phyloP scores from a whole-genome alignment of 2,329 filamentous ascomycete genomes.

The Nigrospora osmanthi region DNA sequence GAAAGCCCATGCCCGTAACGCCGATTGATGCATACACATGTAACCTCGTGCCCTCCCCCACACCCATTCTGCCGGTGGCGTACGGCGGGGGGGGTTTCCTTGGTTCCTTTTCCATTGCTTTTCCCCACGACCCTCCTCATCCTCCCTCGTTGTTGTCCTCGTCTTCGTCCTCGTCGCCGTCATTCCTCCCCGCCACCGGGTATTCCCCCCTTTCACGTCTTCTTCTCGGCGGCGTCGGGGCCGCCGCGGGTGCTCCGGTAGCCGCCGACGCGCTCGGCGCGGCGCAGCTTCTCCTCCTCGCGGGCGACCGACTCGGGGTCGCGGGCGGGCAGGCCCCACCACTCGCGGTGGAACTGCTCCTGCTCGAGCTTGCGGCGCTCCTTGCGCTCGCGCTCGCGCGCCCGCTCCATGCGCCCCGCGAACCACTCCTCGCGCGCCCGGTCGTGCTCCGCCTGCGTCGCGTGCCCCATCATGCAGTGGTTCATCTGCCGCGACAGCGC shows the following conservation, averaged over 20 bases:
- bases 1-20: too few relatives aligned
- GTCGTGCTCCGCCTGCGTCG: slow-evolving; percentile 79
- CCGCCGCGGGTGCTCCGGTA: neutral
- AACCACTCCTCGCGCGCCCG: slow-evolving; percentile 93
- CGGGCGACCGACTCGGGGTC: slow-evolving; percentile 40
- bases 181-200: too few relatives aligned
- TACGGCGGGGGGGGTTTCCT: too few relatives aligned
- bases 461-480: slow-evolving; percentile 80
- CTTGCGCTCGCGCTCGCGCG: slow-evolving; percentile 58
- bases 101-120: neutral
- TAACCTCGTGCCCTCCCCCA: too few relatives aligned
- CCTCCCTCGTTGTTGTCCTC: neutral
- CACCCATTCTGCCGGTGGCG: too few relatives aligned
- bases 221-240: neutral
- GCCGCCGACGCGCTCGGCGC: slow-evolving; percentile 48
- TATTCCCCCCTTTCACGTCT: neutral
- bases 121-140: neutral
- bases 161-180: neutral
- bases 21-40: too few relatives aligned
- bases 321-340: slow-evolving; percentile 56
- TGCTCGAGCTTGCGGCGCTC: slow-evolving; percentile 51
- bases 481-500: slow-evolving; percentile 81
- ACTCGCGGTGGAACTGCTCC: slow-evolving; percentile 58
- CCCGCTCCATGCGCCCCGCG: slow-evolving; percentile 62
- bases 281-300: slow-evolving; percentile 42